Evolutionary conservation across 495 filamentous ascomycete genomes (phyloP).

Genomic region (Collariella sp.): DNA sequence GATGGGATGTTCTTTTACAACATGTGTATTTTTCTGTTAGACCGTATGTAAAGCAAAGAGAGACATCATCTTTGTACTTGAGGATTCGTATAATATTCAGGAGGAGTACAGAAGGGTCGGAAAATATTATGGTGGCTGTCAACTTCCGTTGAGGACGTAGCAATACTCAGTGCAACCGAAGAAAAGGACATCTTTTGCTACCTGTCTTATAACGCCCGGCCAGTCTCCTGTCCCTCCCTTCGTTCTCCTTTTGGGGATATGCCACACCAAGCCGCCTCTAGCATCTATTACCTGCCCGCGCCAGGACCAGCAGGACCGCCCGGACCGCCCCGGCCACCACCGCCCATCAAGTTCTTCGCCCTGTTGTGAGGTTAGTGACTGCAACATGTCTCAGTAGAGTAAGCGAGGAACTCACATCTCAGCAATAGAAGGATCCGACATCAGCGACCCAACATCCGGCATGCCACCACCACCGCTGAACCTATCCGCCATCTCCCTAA

Average conservation of each 20-base stretch:
- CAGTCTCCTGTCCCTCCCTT: no score
- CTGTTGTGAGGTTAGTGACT: constrained; percentile 29
- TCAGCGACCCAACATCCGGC: constrained; percentile 73
- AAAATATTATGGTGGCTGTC: no score
- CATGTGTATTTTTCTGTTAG: no score
- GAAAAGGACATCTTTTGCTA: no score
- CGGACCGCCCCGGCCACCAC: constrained; percentile 40
- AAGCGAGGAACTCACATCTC: constrained; percentile 65
- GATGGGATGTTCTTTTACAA: background rate
- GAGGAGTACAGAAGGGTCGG: background rate
- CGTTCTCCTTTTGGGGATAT: background rate
- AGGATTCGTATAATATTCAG: no score
- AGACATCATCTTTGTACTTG: background rate
- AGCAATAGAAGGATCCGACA: constrained; percentile 84
- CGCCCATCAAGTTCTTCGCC: constrained; percentile 73
- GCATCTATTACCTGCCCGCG: constrained; percentile 2
- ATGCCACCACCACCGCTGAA: constrained; percentile 69
- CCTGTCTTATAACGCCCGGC: no score
- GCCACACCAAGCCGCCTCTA: background rate
- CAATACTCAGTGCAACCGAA: no score
- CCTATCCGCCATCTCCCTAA: constrained; percentile 70
- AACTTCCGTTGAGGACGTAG: no score
- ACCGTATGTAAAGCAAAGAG: no score
- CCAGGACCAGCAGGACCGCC: constrained; percentile 15
- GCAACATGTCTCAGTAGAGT: no score